Conservation (phyloP, 129 eudicot genomes). For the Oenanthe sinensis region DNA sequence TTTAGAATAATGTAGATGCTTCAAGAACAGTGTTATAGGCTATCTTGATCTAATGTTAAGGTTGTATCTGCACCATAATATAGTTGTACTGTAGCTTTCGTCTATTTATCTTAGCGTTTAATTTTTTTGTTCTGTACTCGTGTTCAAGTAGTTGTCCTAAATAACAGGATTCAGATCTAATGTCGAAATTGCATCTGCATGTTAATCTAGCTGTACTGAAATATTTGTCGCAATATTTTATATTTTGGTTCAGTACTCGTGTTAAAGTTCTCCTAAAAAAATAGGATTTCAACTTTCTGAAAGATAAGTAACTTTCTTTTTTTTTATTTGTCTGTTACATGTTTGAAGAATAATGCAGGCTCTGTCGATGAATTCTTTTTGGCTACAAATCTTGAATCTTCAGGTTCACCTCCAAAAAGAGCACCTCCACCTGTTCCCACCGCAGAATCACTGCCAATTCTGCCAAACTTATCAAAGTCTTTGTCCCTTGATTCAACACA, state of each 20-base stretch:
- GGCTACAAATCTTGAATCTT: slow-evolving; percentile 65
- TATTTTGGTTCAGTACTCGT: not conserved
- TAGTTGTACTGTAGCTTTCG: not conserved
- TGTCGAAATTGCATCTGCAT: not conserved
- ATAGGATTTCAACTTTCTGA: not conserved
- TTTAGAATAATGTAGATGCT: too few species aligned
- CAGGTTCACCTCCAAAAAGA: slow-evolving; percentile 93
- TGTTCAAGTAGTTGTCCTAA: not conserved
- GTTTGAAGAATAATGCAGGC: slow-evolving; percentile 62
- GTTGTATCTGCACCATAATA: not conserved
- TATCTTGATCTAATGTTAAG: not conserved
- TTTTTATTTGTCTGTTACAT: slow-evolving; percentile 5
- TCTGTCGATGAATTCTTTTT: slow-evolving; percentile 76
- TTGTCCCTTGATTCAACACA: slow-evolving; percentile 41
- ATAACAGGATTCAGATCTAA: not conserved
- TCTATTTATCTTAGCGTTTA: not conserved
- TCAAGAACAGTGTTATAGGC: not conserved
- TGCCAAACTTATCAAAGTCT: slow-evolving; percentile 42
- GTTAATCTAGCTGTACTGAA: not conserved
- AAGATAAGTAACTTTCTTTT: slow-evolving; percentile 4
- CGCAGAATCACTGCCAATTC: slow-evolving; percentile 49
- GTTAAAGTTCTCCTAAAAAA: not conserved
- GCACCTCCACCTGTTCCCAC: slow-evolving; percentile 69
- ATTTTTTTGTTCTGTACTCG: not conserved
- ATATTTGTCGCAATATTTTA: not conserved